A percentile compares a stretch with the other conserved stretches of the same genome.
These are phyloP conservation scores for Scleromitrula shiraiana DNA, from an alignment of 2,329 filamentous ascomycete species.

Conservation along the genomic window DNA sequence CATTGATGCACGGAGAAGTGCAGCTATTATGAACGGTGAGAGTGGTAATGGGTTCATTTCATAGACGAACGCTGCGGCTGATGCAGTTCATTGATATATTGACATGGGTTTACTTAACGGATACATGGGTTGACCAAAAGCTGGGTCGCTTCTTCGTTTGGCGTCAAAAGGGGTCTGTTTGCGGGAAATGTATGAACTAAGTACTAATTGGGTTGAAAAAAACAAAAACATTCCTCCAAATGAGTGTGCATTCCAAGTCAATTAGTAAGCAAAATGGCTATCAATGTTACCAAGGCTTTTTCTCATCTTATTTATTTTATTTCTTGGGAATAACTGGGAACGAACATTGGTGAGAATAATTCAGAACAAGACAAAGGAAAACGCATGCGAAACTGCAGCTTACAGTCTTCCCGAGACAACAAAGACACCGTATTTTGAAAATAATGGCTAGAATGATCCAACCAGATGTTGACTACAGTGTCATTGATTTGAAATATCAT, in stretches of 20 bases:
- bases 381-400: slow-evolving; percentile 21
- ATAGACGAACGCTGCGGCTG: slow-evolving; percentile 15
- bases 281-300: slow-evolving; percentile 3
- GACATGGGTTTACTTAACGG: slow-evolving; percentile 1
- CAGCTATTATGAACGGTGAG: slow-evolving; percentile 56
- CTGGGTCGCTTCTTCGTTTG: slow-evolving; percentile 12
- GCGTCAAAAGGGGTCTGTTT: slow-evolving; percentile 13
- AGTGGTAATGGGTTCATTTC: slow-evolving; percentile 51
- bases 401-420: slow-evolving; percentile 30
- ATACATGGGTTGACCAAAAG: slow-evolving; percentile 10
- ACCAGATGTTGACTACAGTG: slow-evolving; percentile 17
- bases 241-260: slow-evolving; percentile 5
- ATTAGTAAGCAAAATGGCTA: slow-evolving; percentile 5
- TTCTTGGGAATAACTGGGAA: slow-evolving; percentile 5
- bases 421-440: slow-evolving; percentile 25
- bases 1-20: slow-evolving; percentile 73
- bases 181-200: slow-evolving; percentile 7
- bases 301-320: not conserved
- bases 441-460: slow-evolving; percentile 26
- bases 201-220: slow-evolving; percentile 5
- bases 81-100: slow-evolving; percentile 4
- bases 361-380: slow-evolving; percentile 26
- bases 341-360: slow-evolving; percentile 13
- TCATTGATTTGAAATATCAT: slow-evolving; percentile 25
- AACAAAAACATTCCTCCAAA: slow-evolving; percentile 1